Conservation (phyloP, 176 grass and related monocot genomes). For the Thalia dealbata region DNA sequence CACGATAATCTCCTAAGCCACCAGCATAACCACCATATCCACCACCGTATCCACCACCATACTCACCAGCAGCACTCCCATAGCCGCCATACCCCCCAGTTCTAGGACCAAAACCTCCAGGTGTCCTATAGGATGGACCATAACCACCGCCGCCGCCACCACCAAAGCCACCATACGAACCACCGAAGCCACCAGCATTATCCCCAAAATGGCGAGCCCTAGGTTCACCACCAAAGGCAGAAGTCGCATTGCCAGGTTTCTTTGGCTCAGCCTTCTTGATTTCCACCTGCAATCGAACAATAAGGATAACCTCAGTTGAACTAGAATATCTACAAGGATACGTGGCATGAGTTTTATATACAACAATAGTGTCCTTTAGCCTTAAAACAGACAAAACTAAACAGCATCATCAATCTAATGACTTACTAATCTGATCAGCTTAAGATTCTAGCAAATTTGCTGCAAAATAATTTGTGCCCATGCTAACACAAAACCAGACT, state of each 20-base stretch:
- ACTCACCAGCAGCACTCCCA: background rate
- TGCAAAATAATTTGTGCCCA: background rate
- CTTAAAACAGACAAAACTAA: constrained; percentile 9
- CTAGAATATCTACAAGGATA: no score
- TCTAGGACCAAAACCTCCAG: constrained; percentile 59
- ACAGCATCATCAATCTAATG: background rate
- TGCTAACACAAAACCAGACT: constrained; percentile 20
- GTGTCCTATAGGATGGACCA: constrained; percentile 55
- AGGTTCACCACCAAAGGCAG: constrained; percentile 43
- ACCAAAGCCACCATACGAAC: constrained; percentile 40
- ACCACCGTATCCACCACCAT: constrained; percentile 27
- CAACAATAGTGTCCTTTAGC: constrained; percentile 8
- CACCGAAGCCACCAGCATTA: constrained; percentile 46
- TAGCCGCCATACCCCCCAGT: constrained; percentile 8
- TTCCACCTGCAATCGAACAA: constrained; percentile 80
- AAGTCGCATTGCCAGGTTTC: constrained; percentile 56
- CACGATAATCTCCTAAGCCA: constrained; percentile 46
- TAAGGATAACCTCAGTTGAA: constrained; percentile 28
- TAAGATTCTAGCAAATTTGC: background rate
- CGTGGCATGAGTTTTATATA: background rate
- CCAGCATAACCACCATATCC: constrained; percentile 32
- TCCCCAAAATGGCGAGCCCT: constrained; percentile 34
- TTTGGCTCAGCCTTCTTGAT: constrained; percentile 99
- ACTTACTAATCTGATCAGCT: background rate
- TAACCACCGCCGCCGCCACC: constrained; percentile 27